Evolutionary conservation across 352 stramenopile genomes (phyloP), one percentile per base, ranked within the genome.

Genomic region (Elongisporangium undulatum): DNA sequence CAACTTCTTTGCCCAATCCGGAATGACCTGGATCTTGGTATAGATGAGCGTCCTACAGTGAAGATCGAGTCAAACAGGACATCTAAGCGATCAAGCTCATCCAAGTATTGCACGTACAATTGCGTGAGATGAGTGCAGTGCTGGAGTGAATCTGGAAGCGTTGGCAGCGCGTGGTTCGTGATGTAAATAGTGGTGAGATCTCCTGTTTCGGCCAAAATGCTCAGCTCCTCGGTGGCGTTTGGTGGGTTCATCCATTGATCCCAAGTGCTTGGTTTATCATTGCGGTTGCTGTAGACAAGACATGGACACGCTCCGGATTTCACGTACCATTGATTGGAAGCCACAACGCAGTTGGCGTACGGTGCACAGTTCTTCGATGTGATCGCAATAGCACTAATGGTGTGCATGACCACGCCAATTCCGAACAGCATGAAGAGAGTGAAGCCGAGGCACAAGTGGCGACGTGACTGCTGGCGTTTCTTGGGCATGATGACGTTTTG

Each of bases 161-260:
- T 61, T 15, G 72, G 57, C 0, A 86, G 20, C 19, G 64, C 64
- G 3, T 58, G 69, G 23, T 86, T 86, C 21, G 81, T 70, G 29
- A 86, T 68, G 53, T 82, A 69, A 15, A 86, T 57, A 15, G 71
- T 71, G 13, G 67, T 68, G 2, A 86, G 53, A 15, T 86, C 59
- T 0, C 71, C 74, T 3, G 68, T 63, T 16, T 66, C 56, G 0
- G 71, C 66, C 2, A 83, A 49, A 10, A 67, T 55, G 3, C 59
- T 50, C 6, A 83, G 57, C 21, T 67, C 64, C 2, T 58, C 53
- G 0, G 64, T 71, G 6, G 60, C 64, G 24, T 83, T 69, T 10
- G 67, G 55, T 1, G 74, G 73, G 15, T 78, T 52, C 9, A 62
- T 56, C 76, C 73, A 86, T 49, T 82, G 66, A 0, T 55, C 63